Evolutionary conservation across 2,329 filamentous ascomycete genomes (phyloP).

Genomic region (Incumbomyces delicatus): DNA sequence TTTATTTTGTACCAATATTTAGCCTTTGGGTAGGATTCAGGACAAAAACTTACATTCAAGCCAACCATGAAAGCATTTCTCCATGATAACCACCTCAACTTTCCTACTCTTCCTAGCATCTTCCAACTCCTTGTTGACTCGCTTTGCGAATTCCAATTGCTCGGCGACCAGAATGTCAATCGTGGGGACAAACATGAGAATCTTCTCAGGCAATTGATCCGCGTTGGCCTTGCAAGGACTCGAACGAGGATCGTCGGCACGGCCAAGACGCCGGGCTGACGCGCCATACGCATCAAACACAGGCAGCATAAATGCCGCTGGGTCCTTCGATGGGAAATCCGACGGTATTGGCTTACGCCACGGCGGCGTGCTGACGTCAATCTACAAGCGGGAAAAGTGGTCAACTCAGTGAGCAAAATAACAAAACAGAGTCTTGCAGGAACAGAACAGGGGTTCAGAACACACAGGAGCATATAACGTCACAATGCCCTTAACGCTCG

Average conservation of each 20-base stretch:
- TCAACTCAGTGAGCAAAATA: not conserved
- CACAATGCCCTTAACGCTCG: constrained; percentile 29
- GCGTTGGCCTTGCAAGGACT: not conserved
- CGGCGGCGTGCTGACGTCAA: constrained; percentile 33
- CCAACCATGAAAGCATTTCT: constrained; percentile 7
- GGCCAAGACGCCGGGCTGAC: constrained; percentile 5
- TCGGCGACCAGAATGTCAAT: constrained; percentile 7
- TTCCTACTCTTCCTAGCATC: not conserved
- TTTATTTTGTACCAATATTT: no score
- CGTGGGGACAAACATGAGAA: constrained; percentile 2
- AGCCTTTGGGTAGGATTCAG: no score
- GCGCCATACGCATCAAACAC: constrained; percentile 38
- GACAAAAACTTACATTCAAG: constrained; percentile 3
- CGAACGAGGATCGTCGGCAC: constrained; percentile 1
- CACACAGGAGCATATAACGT: constrained; percentile 31
- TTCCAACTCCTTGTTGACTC: constrained; percentile 3
- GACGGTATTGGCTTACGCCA: constrained; percentile 31
- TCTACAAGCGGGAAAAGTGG: constrained; percentile 9
- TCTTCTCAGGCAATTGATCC: not conserved
- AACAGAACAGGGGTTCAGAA: not conserved
- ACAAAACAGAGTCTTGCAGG: not conserved
- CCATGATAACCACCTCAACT: constrained; percentile 4
- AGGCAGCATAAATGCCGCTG: constrained; percentile 29
- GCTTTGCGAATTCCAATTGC: not conserved
- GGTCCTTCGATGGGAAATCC: constrained; percentile 30